phyloP scores from a whole-genome alignment of 1,139 yeast species.

The Candida albicans region DNA sequence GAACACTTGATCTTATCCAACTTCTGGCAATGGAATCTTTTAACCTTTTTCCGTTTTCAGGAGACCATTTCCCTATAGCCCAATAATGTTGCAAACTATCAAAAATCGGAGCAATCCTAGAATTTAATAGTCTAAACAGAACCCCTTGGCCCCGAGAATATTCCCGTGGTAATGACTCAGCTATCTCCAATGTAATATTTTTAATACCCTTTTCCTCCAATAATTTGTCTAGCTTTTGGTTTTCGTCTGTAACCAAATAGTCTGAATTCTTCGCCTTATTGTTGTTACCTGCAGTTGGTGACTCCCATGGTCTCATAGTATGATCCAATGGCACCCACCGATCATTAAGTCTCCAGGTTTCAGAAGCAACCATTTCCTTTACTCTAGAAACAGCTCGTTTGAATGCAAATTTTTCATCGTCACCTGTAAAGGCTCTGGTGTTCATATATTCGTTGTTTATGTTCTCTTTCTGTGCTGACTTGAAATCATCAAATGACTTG shows the following conservation, averaged over 20 bases:
- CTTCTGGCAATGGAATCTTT: slow-evolving; percentile 53
- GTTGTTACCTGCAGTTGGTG: neutral
- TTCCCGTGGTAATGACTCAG: slow-evolving; percentile 26
- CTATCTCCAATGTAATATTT: slow-evolving; percentile 15
- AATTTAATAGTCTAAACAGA: slow-evolving; percentile 31
- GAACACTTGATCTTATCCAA: slow-evolving; percentile 23
- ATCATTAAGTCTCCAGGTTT: slow-evolving; percentile 46
- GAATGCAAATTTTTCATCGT: slow-evolving; percentile 75
- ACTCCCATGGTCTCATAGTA: slow-evolving; percentile 64
- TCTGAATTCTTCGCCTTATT: neutral
- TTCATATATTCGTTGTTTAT: slow-evolving; percentile 42
- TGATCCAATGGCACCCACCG: slow-evolving; percentile 59
- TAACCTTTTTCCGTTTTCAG: slow-evolving; percentile 43
- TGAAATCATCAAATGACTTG: slow-evolving; percentile 34
- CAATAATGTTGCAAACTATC: slow-evolving; percentile 54
- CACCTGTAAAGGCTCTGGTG: slow-evolving; percentile 66
- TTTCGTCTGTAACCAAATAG: neutral
- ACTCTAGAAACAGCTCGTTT: slow-evolving; percentile 70
- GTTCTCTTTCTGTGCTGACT: slow-evolving; percentile 9
- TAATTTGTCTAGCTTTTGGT: slow-evolving; percentile 3
- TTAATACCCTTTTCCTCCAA: slow-evolving; percentile 11
- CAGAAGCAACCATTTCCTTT: slow-evolving; percentile 63
- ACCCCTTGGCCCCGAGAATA: slow-evolving; percentile 22
- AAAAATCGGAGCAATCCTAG: slow-evolving; percentile 48
- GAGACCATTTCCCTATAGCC: slow-evolving; percentile 64